phyloP scores from a whole-genome alignment of 2,329 filamentous ascomycete species.

The Escovopsis sp. region DNA sequence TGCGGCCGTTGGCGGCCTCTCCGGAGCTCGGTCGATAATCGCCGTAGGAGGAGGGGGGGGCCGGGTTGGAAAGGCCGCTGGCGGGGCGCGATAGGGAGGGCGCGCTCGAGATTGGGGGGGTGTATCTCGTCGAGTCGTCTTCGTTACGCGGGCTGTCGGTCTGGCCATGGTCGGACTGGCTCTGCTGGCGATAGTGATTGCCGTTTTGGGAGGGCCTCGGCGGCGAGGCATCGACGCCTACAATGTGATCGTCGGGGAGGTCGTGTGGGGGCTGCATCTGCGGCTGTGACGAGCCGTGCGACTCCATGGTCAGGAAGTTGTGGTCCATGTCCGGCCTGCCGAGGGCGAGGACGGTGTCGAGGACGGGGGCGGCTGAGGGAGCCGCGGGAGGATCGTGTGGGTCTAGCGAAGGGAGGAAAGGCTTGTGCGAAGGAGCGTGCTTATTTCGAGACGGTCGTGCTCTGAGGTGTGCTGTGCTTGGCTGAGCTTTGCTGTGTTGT shows the following conservation, averaged over 20 bases:
- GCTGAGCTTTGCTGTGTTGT: no score
- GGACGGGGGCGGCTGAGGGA: slow-evolving; percentile 5
- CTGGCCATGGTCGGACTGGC: slow-evolving; percentile 33
- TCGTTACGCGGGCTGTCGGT: slow-evolving; percentile 24
- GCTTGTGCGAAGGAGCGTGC: not conserved
- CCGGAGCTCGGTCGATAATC: slow-evolving; percentile 29
- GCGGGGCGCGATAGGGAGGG: slow-evolving; percentile 37
- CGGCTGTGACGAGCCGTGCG: not conserved
- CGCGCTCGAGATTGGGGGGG: slow-evolving; percentile 28
- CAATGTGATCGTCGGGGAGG: slow-evolving; percentile 32
- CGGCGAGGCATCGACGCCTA: slow-evolving; percentile 32
- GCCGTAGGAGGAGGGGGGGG: slow-evolving; percentile 20
- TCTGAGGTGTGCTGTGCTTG: no score
- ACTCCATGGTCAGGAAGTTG: not conserved
- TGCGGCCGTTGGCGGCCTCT: slow-evolving; percentile 33
- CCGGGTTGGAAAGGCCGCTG: slow-evolving; percentile 35
- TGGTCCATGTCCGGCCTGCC: slow-evolving; percentile 31
- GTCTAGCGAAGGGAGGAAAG: slow-evolving; percentile 30
- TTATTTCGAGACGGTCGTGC: no score
- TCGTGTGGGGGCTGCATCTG: slow-evolving; percentile 13
- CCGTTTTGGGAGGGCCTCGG: slow-evolving; percentile 23
- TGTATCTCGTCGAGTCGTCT: slow-evolving; percentile 30
- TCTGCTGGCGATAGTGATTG: slow-evolving; percentile 17
- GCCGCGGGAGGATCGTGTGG: slow-evolving; percentile 23
- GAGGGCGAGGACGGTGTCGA: slow-evolving; percentile 23